Evolutionary conservation across 306 rosid species (phyloP).

Genomic region (Senna tora): DNA sequence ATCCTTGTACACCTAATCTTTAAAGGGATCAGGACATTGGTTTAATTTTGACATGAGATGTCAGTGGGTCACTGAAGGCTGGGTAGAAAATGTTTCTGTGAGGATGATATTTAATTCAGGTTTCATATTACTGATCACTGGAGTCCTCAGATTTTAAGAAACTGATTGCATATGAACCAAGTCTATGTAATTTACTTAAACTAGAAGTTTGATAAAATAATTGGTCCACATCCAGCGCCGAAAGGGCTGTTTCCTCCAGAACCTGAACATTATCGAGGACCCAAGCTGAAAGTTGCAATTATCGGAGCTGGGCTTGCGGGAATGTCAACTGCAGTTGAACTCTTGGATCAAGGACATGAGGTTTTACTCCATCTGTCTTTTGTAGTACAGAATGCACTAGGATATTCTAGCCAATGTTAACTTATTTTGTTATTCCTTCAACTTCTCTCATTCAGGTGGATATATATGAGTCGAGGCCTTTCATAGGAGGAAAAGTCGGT

Average conservation of each 20-base stretch:
- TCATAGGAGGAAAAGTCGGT: slow-evolving; percentile 97
- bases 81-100: slow-evolving; percentile 26
- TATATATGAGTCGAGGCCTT: slow-evolving; percentile 85
- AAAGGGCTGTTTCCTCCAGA: slow-evolving; percentile 97
- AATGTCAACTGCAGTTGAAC: slow-evolving; percentile 98
- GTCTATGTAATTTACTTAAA: slow-evolving; percentile 23
- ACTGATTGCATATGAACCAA: not conserved
- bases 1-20: not conserved
- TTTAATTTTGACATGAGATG: slow-evolving; percentile 8
- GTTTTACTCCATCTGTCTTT: slow-evolving; percentile 47
- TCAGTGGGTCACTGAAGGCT: not conserved
- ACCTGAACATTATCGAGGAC: slow-evolving; percentile 89
- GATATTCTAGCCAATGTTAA: slow-evolving; percentile 21
- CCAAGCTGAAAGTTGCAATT: slow-evolving; percentile 95
- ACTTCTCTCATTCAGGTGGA: slow-evolving; percentile 71
- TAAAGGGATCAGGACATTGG: not conserved
- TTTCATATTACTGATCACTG: not conserved
- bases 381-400: slow-evolving; percentile 9
- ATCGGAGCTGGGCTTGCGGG: slow-evolving; percentile 99
- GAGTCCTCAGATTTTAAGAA: slow-evolving; percentile 22
- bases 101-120: slow-evolving; percentile 6
- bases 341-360: slow-evolving; percentile 99
- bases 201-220: slow-evolving; percentile 32
- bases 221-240: slow-evolving; percentile 69
- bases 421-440: slow-evolving; percentile 17